Percentiles rank a stretch among this genome's conserved stretches.
These are phyloP conservation scores for Iberis pinnata DNA, from an alignment of 345 rosid species.

Conservation along the genomic window DNA sequence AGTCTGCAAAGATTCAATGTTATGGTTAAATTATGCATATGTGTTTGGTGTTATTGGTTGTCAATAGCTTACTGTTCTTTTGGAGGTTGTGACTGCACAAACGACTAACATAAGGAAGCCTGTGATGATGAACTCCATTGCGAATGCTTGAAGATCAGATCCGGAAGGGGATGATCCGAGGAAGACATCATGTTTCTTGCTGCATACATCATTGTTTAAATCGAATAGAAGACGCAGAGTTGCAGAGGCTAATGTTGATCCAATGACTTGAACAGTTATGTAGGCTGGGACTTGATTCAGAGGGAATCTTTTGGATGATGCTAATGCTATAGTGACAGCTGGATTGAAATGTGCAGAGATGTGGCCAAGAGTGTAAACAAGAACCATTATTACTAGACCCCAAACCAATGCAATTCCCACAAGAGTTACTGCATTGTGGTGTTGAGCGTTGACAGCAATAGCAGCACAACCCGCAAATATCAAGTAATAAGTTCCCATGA, in stretches of 20 bases:
- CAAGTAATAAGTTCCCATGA: constrained; percentile 41
- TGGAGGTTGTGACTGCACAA: constrained; percentile 71
- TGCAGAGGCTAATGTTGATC: constrained; percentile 70
- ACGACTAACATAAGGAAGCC: constrained; percentile 82
- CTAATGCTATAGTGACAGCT: constrained; percentile 42
- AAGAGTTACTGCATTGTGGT: constrained; percentile 21
- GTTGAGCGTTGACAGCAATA: constrained; percentile 31
- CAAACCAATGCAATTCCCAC: constrained; percentile 37
- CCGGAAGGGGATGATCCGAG: constrained; percentile 69
- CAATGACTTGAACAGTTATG: constrained; percentile 54
- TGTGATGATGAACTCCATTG: constrained; percentile 78
- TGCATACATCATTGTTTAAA: constrained; percentile 28
- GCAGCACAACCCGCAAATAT: constrained; percentile 41
- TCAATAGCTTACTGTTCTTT: constrained; percentile 54
- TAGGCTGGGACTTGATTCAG: constrained; percentile 62
- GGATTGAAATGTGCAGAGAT: constrained; percentile 52
- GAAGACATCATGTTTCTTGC: constrained; percentile 55
- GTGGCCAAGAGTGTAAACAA: constrained; percentile 41
- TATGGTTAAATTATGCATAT: neutral
- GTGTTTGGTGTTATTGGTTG: neutral
- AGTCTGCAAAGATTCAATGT: constrained; percentile 38
- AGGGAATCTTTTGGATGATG: constrained; percentile 30
- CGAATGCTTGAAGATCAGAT: constrained; percentile 56
- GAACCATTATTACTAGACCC: constrained; percentile 39
- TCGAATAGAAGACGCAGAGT: constrained; percentile 61